A percentile compares a stretch with the other conserved stretches of the same genome.
Evolutionary conservation across 2,329 filamentous ascomycete species (phyloP).

Genomic region (Cephalotrichum gorgonifer): DNA sequence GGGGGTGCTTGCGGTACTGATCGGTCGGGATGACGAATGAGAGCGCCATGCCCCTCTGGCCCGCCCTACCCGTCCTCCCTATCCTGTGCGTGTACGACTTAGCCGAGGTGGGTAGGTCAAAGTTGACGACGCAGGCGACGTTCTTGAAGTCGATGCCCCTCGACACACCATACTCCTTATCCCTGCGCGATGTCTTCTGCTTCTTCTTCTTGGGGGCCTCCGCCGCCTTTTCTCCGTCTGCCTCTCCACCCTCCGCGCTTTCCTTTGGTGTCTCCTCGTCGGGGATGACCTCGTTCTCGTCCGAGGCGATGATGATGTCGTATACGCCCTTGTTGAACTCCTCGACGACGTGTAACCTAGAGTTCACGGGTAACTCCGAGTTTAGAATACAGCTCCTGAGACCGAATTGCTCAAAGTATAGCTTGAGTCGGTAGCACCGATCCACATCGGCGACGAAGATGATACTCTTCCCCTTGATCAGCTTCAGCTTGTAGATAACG

Average conservation of each 20-base stretch:
- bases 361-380: conserved; percentile 88
- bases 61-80: conserved; percentile 83
- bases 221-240: conserved; percentile 12
- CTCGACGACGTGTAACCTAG: conserved; percentile 85
- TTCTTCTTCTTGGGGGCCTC: conserved; percentile 42
- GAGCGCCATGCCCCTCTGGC: conserved; percentile 87
- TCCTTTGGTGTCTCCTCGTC: conserved; percentile 38
- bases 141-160: conserved; percentile 96
- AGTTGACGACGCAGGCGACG: conserved; percentile 90
- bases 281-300: conserved; percentile 78
- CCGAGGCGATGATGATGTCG: conserved; percentile 94
- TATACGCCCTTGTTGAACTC: conserved; percentile 97
- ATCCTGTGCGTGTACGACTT: conserved; percentile 97
- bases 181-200: conserved; percentile 52
- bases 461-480: conserved; percentile 83
- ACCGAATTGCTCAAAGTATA: conserved; percentile 95
- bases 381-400: conserved; percentile 91
- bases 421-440: conserved; percentile 78
- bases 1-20: conserved; percentile 78
- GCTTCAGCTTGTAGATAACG: conserved; percentile 53
- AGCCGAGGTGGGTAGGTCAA: conserved; percentile 79
- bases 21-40: conserved; percentile 83
- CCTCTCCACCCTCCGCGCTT: conserved; percentile 30
- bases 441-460: conserved; percentile 74
- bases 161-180: conserved; percentile 90